Evolutionary conservation across 495 filamentous ascomycete genomes (phyloP).

Genomic region (Lasiosphaeria hispida): DNA sequence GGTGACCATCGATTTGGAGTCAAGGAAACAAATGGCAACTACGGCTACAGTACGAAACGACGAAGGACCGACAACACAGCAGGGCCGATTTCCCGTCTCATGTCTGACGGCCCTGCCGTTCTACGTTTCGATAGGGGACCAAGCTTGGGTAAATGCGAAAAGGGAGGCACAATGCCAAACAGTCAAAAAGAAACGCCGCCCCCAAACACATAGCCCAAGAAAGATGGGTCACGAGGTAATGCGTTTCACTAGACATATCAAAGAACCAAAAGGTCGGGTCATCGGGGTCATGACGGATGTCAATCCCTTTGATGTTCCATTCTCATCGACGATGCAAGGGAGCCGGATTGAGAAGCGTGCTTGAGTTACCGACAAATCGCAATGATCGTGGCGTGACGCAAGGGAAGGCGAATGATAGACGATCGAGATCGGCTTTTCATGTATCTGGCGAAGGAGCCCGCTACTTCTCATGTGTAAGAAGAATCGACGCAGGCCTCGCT

Average conservation of each 20-base stretch:
- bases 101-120: slow-evolving; percentile 3
- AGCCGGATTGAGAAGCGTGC: neutral
- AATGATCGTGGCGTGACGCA: neutral
- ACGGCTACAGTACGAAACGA: neutral
- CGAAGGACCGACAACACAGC: slow-evolving; percentile 3
- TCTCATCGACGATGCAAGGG: slow-evolving; percentile 3
- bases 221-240: neutral
- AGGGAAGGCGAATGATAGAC: neutral
- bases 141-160: slow-evolving; percentile 12
- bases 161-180: slow-evolving; percentile 1
- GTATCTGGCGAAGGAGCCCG: neutral
- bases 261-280: neutral
- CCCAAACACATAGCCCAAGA: neutral
- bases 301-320: too few species aligned
- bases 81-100: slow-evolving; percentile 3
- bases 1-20: too few species aligned
- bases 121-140: slow-evolving; percentile 1
- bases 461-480: neutral
- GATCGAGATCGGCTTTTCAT: slow-evolving; percentile 1
- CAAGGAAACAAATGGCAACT: too few species aligned
- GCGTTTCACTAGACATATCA: neutral
- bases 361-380: neutral
- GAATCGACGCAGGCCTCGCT: neutral
- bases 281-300: neutral
- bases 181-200: neutral